Evolutionary conservation across 495 filamentous ascomycete genomes (phyloP).

Genomic region (Haplographium delicatum): DNA sequence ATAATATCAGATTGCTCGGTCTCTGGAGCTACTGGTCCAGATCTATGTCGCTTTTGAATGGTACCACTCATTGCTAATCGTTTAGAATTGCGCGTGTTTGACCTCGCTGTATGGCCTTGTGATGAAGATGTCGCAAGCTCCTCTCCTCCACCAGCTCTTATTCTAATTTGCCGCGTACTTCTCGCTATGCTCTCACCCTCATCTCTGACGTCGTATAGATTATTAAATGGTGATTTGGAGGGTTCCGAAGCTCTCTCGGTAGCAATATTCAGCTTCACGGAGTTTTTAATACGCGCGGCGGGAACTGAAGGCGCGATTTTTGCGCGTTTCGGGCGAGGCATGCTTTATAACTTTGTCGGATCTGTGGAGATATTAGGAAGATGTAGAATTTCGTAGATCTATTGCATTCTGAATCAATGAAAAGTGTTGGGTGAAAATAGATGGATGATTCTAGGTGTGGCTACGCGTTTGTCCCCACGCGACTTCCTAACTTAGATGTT

Average conservation of each 20-base stretch:
- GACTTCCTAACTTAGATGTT: background rate
- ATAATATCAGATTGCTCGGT: background rate
- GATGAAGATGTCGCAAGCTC: background rate
- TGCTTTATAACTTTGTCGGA: conserved; percentile 15
- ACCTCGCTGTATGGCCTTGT: background rate
- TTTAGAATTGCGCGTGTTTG: background rate
- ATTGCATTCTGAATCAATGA: conserved; percentile 20
- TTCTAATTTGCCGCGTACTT: conserved; percentile 14
- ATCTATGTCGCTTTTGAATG: background rate
- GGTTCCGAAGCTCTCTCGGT: background rate
- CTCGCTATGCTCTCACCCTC: conserved; percentile 8
- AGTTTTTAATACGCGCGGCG: conserved; percentile 22
- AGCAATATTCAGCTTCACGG: conserved; percentile 2
- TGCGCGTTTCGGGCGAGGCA: conserved; percentile 39
- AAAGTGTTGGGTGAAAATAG: background rate
- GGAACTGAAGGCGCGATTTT: conserved; percentile 32
- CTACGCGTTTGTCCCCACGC: conserved; percentile 1
- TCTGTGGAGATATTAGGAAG: background rate
- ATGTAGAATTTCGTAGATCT: background rate
- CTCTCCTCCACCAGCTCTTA: conserved; percentile 9
- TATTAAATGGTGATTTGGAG: conserved; percentile 2
- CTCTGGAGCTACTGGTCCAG: conserved; percentile 7
- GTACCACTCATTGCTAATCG: no score
- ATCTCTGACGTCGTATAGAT: conserved; percentile 24
- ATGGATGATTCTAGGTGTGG: background rate